These are phyloP conservation scores for Datisca glomerata DNA, from an alignment of 306 rosid species.

Conservation along the genomic window DNA sequence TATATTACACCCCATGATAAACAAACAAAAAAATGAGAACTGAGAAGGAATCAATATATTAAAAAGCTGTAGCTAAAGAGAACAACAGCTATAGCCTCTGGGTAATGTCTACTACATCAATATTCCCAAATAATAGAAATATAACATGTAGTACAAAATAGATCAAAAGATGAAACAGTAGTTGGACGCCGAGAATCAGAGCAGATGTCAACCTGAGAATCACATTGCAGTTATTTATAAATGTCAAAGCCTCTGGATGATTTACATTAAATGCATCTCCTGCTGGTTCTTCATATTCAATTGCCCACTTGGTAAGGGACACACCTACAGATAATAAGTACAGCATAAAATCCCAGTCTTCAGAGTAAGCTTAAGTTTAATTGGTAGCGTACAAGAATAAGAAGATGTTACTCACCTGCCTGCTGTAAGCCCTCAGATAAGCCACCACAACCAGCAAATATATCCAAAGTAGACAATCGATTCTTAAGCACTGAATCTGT, in stretches of 20 bases:
- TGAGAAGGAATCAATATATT: not conserved
- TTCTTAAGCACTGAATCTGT: conserved; percentile 23
- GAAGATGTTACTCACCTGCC: conserved; percentile 33
- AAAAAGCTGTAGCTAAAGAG: not conserved
- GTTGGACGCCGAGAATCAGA: no score
- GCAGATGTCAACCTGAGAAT: conserved; percentile 50
- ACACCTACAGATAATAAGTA: conserved; percentile 35
- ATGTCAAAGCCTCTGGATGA: conserved; percentile 69
- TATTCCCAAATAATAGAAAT: no score
- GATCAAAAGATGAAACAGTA: not conserved
- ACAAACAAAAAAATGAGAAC: conserved; percentile 5
- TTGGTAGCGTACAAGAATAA: conserved; percentile 1
- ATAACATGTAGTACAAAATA: no score
- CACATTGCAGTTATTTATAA: conserved; percentile 81
- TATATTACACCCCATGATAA: conserved; percentile 19
- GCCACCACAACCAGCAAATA: conserved; percentile 98
- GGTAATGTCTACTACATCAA: no score
- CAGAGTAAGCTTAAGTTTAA: not conserved
- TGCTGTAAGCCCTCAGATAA: conserved; percentile 77
- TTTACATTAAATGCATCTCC: conserved; percentile 83
- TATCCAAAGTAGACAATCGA: conserved; percentile 66
- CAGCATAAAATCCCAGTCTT: conserved; percentile 6
- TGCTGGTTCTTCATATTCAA: conserved; percentile 95
- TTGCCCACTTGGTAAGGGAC: conserved; percentile 87
- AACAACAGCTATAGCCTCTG: no score